Base-by-base conservation (phyloP, 768 basidiomycete genomes). In the Russula griseocarnosa region DNA sequence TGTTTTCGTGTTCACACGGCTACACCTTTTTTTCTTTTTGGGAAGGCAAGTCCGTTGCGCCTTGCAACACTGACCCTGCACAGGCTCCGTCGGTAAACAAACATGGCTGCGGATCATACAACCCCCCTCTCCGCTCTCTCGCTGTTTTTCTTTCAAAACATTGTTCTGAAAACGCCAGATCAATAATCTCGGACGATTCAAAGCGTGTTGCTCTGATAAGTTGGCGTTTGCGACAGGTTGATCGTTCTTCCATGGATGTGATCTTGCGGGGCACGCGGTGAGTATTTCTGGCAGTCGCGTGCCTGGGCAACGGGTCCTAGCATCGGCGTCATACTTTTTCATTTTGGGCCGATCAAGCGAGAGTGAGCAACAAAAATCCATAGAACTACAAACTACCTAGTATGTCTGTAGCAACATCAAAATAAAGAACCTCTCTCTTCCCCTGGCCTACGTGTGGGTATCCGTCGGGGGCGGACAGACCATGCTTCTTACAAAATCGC, bases 1-100 rank as follows among this genome's bases (percentile, higher is more conserved):
- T 46, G 10, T 61, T 53, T 53, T 32, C n/a, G 32, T 18, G 9
- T 53, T 52, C 51, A n/a, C 59, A 26, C 58, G 50, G 40, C 7
- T 38, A 24, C 24, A 16, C 13, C 26, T 30, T 36, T 42, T 38
- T 26, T 40, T n/a, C 51, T 28, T 13, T 34, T 20, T 18, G 50
- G 26, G 16, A 30, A 30, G 50, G 50, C 26, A 28, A 52, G 28
- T 18, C 50, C 3, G 50, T 51, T 20, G 28, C 51, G 51, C 51
- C 28, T 20, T 52, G 51, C 28, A 47, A 47, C 46, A 47, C 22
- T 2, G 10, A 11, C 44, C 8, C 46, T 22, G n/a, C 11, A n/a
- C 44, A 44, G n/a, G 20, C 44, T 10, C 46, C 46, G 11, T 47
- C 22, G 22, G 46, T 5, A n/a, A 22, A 22, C n/a, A 11, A 40